These are phyloP conservation scores for Colletotrichum tanaceti DNA, from an alignment of 2,329 filamentous ascomycete species.

Conservation along the genomic window DNA sequence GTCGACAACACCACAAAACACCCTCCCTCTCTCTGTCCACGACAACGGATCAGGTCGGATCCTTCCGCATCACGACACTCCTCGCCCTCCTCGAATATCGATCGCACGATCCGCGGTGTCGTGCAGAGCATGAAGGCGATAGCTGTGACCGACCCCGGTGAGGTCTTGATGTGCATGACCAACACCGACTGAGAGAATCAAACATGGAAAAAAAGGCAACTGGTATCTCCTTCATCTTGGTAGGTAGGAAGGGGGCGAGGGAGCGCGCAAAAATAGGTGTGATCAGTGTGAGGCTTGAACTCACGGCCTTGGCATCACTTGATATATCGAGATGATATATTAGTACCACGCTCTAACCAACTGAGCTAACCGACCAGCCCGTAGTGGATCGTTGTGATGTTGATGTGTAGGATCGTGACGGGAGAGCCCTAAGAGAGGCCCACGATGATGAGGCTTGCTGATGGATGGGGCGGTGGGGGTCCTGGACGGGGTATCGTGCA, in stretches of 20 bases:
- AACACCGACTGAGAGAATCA: too few relatives aligned
- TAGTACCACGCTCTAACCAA: constrained; percentile 40
- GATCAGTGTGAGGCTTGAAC: constrained; percentile 40
- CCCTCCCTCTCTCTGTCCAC: too few relatives aligned
- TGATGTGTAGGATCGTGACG: background rate
- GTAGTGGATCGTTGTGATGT: background rate
- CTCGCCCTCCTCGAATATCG: too few relatives aligned
- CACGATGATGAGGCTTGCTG: constrained; percentile 5
- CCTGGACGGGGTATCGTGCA: background rate
- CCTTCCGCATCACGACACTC: too few relatives aligned
- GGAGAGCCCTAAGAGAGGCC: constrained; percentile 16
- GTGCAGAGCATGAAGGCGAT: too few relatives aligned
- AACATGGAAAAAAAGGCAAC: background rate
- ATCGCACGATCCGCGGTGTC: too few relatives aligned
- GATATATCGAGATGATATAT: constrained; percentile 29
- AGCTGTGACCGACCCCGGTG: too few relatives aligned
- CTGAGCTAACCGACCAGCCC: constrained; percentile 37
- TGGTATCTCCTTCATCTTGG: too few relatives aligned
- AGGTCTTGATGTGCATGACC: too few relatives aligned
- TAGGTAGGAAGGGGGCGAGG: too few relatives aligned
- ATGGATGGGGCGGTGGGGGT: constrained; percentile 5
- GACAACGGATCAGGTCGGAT: too few relatives aligned
- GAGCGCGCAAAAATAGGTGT: constrained; percentile 15
- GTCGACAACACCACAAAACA: too few relatives aligned
- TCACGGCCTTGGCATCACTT: constrained; percentile 38